Evolutionary conservation across 805 yeast species (phyloP), one percentile per base, ranked within the genome.

Genomic region (Nakazawaea sp.): DNA sequence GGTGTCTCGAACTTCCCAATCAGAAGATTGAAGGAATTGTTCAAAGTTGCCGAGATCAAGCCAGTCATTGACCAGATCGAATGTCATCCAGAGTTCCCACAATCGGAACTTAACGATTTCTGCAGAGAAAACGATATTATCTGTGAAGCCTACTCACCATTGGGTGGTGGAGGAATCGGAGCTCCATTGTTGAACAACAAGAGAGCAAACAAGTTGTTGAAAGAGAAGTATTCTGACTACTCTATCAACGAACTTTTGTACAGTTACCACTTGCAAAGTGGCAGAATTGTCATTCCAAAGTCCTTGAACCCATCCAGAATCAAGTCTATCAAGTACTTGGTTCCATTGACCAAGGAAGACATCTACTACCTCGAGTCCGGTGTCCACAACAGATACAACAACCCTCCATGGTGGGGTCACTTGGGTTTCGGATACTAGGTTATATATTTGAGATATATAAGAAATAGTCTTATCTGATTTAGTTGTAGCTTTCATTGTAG

Each of bases 271-370:
- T 68, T 81, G 18, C 61, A 70, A 42, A 66, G 75, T 29, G 88
- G 84, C 3, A 66, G 81, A 38, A 64, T 67, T 9, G 77, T 71
- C 2, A 58, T 84, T 32, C 87, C 92, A 32, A 75, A 88, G 60
- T 79, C 95, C 1, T 65, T 76, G 16, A 84, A 81, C 38, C 63
- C 72, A n/a, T 69, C 67, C 18, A 75, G 95, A 55, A 71, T 85
- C 34, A 62, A 56, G 45, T 47, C 52, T 10, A 66, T 60, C 15
- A 51, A 56, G 20, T 43, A 52, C 29, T 47, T 55, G 28, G 66
- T 72, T 4, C 51, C 55, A 3, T 47, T 70, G 28, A 50, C 66
- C 2, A 38, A 51, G 21, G 62, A 59, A 10, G 75, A 70, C 10
- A 44, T 69, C 20, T 42, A 41, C 0, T 37, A 16, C 17, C 25